A percentile compares a stretch with the other conserved stretches of the same genome.
Conservation (phyloP, 2,329 filamentous ascomycete species). For the Fusarium sp. region DNA sequence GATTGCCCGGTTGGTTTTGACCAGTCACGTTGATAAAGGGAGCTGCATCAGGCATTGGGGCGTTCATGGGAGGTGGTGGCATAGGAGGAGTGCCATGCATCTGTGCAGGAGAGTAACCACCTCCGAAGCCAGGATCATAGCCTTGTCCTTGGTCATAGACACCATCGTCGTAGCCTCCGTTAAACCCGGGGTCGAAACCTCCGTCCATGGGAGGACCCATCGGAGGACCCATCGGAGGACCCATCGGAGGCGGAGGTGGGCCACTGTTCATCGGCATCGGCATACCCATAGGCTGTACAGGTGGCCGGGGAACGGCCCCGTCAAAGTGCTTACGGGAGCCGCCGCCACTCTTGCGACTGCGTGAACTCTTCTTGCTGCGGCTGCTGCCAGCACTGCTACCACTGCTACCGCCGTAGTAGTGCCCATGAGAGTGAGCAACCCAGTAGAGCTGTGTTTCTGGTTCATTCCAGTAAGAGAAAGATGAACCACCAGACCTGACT, state of each 20-base stretch:
- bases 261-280: constrained; percentile 35
- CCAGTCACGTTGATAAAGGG: constrained; percentile 45
- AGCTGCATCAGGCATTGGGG: constrained; percentile 29
- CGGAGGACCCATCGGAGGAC: constrained; percentile 30
- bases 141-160: constrained; percentile 26
- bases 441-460: constrained; percentile 46
- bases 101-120: constrained; percentile 27
- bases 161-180: constrained; percentile 27
- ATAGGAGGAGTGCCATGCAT: constrained; percentile 29
- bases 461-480: constrained; percentile 40
- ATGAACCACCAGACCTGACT: constrained; percentile 36
- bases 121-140: constrained; percentile 28
- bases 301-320: constrained; percentile 41
- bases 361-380: constrained; percentile 34
- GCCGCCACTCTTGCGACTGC: constrained; percentile 34
- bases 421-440: constrained; percentile 34
- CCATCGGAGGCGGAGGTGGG: constrained; percentile 28
- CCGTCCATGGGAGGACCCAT: constrained; percentile 41
- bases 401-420: constrained; percentile 36
- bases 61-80: constrained; percentile 37
- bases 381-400: constrained; percentile 36
- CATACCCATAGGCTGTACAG: constrained; percentile 28
- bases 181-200: too few species aligned
- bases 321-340: constrained; percentile 45
- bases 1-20: constrained; percentile 37